Conservation (phyloP, 75 land plant genomes). For the Cupressus sempervirens region DNA sequence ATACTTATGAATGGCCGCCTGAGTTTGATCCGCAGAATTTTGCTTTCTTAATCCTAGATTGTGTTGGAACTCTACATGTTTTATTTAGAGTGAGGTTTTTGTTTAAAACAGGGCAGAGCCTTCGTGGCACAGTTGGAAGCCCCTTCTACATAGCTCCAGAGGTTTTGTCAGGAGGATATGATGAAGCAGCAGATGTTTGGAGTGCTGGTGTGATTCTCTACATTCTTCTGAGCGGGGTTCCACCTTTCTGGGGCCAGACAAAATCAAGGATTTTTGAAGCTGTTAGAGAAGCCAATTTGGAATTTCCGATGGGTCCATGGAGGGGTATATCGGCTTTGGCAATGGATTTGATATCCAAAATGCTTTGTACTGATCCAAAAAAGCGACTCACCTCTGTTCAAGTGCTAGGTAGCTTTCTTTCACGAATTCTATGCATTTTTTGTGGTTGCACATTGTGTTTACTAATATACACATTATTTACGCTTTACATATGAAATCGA, state of each 20-base stretch:
- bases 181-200: conserved; percentile 74
- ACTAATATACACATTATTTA: not conserved
- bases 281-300: conserved; percentile 53
- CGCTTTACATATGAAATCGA: not conserved
- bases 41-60: not conserved
- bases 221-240: conserved; percentile 70
- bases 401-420: conserved; percentile 47
- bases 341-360: conserved; percentile 45
- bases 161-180: conserved; percentile 62
- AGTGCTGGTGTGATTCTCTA: conserved; percentile 84
- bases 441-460: not conserved
- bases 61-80: not conserved
- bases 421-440: not conserved
- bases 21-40: not conserved
- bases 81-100: not conserved
- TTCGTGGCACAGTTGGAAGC: conserved; percentile 68
- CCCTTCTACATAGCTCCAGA: conserved; percentile 85
- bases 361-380: conserved; percentile 55
- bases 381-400: conserved; percentile 48
- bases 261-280: conserved; percentile 60
- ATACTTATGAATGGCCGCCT: not conserved
- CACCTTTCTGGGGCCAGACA: conserved; percentile 79
- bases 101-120: conserved; percentile 45
- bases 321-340: conserved; percentile 49
- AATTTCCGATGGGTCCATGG: conserved; percentile 54